Evolutionary conservation across 2,329 filamentous ascomycete species (phyloP).

Genomic region (Sporothrix phasma): DNA sequence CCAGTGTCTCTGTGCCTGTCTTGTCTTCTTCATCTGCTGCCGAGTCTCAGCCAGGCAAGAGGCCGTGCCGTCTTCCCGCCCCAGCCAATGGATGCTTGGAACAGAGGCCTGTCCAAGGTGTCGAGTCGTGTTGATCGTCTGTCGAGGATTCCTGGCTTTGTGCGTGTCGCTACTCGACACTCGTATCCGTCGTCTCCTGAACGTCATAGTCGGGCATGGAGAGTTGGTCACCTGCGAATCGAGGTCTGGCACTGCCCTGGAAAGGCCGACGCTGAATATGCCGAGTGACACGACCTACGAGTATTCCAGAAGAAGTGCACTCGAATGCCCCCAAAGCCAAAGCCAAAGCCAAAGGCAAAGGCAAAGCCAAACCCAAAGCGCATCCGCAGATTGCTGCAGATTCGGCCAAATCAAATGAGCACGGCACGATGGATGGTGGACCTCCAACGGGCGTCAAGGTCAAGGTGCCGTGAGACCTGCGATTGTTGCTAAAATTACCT

Average conservation of each 20-base stretch:
- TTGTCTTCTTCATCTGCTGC: too few species aligned
- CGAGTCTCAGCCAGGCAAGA: not conserved
- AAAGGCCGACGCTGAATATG: too few species aligned
- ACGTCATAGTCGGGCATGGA: not conserved
- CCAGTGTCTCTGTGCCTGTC: too few species aligned
- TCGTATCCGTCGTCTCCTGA: not conserved
- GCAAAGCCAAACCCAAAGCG: too few species aligned
- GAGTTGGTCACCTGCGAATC: not conserved
- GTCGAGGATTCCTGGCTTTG: too few species aligned
- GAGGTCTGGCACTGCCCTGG: too few species aligned
- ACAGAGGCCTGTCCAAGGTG: not conserved
- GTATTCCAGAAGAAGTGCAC: too few species aligned
- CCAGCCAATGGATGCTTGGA: not conserved
- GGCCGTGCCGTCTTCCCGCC: constrained; percentile 8
- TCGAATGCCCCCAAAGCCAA: too few species aligned
- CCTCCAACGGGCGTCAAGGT: not conserved
- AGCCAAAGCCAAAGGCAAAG: too few species aligned
- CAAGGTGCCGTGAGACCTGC: not conserved
- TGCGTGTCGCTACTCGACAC: too few species aligned
- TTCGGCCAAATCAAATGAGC: not conserved
- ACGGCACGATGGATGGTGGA: not conserved
- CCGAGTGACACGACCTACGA: too few species aligned
- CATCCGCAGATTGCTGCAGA: not conserved
- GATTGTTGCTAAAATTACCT: not conserved
- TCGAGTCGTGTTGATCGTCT: not conserved